Percentiles rank a stretch among this genome's conserved stretches.
Conservation (phyloP, 2,329 filamentous ascomycete species). For the Aspergillus quadricinctus region DNA sequence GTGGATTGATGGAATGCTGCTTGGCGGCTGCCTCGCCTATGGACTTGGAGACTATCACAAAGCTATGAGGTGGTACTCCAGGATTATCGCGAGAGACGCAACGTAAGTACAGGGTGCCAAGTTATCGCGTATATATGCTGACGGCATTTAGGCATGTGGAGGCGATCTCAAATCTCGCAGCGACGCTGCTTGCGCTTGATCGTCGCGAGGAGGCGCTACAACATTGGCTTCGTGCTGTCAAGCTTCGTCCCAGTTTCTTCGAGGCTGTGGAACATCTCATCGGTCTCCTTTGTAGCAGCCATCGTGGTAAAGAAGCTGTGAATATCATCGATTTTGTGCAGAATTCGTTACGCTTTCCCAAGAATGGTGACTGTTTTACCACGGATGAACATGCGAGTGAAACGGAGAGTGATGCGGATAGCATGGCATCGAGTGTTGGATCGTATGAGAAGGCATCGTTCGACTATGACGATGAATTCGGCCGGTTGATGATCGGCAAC, state of each 20-base stretch:
- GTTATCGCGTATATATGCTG: conserved; percentile 14
- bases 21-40: conserved; percentile 89
- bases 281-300: conserved; percentile 74
- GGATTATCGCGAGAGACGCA: conserved; percentile 55
- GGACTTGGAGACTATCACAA: conserved; percentile 79
- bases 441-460: conserved; percentile 55
- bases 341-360: conserved; percentile 57
- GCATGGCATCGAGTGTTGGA: conserved; percentile 49
- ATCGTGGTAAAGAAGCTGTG: conserved; percentile 79
- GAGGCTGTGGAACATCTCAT: conserved; percentile 95
- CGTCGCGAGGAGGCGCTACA: conserved; percentile 78
- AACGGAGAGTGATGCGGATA: conserved; percentile 54
- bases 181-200: conserved; percentile 78
- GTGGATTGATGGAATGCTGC: conserved; percentile 89
- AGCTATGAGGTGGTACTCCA: conserved; percentile 49
- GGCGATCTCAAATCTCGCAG: conserved; percentile 88
- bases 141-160: conserved; percentile 69
- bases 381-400: conserved; percentile 55
- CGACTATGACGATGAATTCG: conserved; percentile 50
- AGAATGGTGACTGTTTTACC: conserved; percentile 46
- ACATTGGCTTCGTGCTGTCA: conserved; percentile 81
- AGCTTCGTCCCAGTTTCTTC: conserved; percentile 78
- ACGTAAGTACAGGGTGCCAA: conserved; percentile 40
- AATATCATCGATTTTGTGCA: conserved; percentile 84
- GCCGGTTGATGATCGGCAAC: conserved; percentile 22